Percentiles rank a stretch among this genome's conserved stretches.
Evolutionary conservation across 2,329 filamentous ascomycete genomes (phyloP).

Genomic region (Fusarium staphyleae): DNA sequence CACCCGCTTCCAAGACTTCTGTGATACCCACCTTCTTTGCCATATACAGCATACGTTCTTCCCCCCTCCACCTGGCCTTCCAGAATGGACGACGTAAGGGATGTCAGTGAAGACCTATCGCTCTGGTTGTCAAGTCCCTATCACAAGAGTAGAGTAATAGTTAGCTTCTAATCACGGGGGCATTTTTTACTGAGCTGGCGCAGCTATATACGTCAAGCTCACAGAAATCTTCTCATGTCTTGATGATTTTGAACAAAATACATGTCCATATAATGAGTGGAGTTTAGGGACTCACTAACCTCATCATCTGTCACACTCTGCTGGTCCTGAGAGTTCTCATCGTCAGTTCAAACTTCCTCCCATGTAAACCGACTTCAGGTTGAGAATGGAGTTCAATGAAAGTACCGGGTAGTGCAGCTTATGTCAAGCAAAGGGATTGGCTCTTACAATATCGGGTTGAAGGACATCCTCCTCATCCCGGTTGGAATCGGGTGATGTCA

Average conservation of each 20-base stretch:
- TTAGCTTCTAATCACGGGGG: constrained; percentile 12
- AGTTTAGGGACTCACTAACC: constrained; percentile 15
- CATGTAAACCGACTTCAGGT: too few relatives aligned
- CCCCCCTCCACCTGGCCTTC: constrained; percentile 42
- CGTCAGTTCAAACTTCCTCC: constrained; percentile 7
- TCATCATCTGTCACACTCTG: constrained; percentile 20
- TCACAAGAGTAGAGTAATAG: background rate
- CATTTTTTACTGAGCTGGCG: background rate
- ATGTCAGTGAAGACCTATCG: constrained; percentile 31
- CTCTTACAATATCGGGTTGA: constrained; percentile 24
- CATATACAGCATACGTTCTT: constrained; percentile 47
- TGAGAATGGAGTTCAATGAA: background rate
- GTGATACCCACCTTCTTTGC: constrained; percentile 43
- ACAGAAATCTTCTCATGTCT: too few relatives aligned
- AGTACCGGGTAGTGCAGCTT: background rate
- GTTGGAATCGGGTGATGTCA: constrained; percentile 6
- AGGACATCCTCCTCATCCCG: constrained; percentile 24
- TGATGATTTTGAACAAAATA: too few relatives aligned
- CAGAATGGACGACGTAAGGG: constrained; percentile 41
- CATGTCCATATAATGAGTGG: background rate
- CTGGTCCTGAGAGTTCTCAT: constrained; percentile 10
- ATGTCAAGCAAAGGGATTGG: background rate
- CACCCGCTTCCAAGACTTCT: background rate
- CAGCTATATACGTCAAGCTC: too few relatives aligned
- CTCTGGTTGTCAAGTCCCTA: constrained; percentile 30